Evolutionary conservation across 306 rosid species (phyloP), one percentile per base, ranked within the genome.

Genomic region (Hylodesmum podocarpum): DNA sequence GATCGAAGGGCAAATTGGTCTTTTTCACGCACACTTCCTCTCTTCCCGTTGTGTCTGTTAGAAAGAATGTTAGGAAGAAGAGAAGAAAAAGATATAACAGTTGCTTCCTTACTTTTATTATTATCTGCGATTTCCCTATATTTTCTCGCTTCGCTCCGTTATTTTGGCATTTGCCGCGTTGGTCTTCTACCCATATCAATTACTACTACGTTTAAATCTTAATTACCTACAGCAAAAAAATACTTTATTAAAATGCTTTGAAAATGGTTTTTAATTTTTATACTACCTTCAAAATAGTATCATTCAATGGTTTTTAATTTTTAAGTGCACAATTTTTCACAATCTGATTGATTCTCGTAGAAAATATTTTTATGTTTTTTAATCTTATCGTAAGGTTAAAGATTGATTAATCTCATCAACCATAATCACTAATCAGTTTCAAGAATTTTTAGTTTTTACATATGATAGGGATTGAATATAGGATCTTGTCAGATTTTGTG

Each of bases 1-100:
- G 66, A 66, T 66, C 73, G 63, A 86, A 72, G 85, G 91, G 68
- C 90, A 86, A 83, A 80, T 70, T 70, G 81, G 91, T 85, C 87
- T 84, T 87, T 83, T 83, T 72, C 18, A 58, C 76, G 10, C 67
- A 55, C 75, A 79, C 59, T 57, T 78, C 79, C 41, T 55, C 72
- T 66, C 57, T 82, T 54, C 79, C 49, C 78, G 71, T 62, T 73
- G 55, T 8, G 82, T 78, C 41, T 72, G 70, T 63, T 62, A 27
- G 19, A 31, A 68, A 53, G n/a, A 64, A 75, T 40, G 87, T 66
- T 49, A 82, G 4, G 41, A 8, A 31, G 22, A 22, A 7, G 69
- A 10, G 19, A 24, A 58, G 81, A 76, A 74, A 7, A 10, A 61
- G 51, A 70, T 39, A 76, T 43, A 39, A 78, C 46, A 44, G 49